Conservation (phyloP, 2,329 filamentous ascomycete species). For the Colletotrichum spinosum region DNA sequence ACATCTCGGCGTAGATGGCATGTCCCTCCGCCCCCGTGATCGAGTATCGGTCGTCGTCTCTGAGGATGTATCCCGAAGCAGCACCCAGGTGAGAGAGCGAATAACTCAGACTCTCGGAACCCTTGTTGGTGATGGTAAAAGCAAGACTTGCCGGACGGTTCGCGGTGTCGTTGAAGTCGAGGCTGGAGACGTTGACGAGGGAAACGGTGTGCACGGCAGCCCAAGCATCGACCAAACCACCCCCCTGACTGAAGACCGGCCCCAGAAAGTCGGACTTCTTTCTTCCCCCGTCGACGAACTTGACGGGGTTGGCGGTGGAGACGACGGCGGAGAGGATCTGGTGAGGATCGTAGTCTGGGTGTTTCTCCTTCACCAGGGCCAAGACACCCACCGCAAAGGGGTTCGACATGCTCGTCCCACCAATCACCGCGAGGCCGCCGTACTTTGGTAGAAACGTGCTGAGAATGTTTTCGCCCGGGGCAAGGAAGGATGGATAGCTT, state of each 20-base stretch:
- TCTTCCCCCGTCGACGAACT: background rate
- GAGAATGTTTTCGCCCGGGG: slow-evolving; percentile 39
- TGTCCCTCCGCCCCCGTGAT: background rate
- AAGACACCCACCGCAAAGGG: slow-evolving; percentile 34
- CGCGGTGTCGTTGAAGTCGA: slow-evolving; percentile 3
- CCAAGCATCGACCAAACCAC: background rate
- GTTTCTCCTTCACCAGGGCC: slow-evolving; percentile 29
- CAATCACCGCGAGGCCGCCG: slow-evolving; percentile 31
- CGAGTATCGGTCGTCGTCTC: background rate
- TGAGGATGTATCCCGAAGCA: background rate
- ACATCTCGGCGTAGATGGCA: background rate
- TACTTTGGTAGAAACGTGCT: slow-evolving; percentile 28
- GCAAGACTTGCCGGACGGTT: background rate
- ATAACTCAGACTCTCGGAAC: background rate
- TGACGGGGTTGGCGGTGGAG: background rate
- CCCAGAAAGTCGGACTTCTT: background rate
- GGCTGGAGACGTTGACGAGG: slow-evolving; percentile 5
- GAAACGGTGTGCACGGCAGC: background rate
- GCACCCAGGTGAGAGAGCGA: background rate
- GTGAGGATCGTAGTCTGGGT: background rate
- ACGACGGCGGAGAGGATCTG: background rate
- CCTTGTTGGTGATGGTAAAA: background rate
- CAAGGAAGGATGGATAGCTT: slow-evolving; percentile 38
- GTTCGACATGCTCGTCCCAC: slow-evolving; percentile 39
- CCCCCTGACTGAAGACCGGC: background rate